Evolutionary conservation across 176 grass and related monocot species (phyloP).

Genomic region (Ananas comosus): DNA sequence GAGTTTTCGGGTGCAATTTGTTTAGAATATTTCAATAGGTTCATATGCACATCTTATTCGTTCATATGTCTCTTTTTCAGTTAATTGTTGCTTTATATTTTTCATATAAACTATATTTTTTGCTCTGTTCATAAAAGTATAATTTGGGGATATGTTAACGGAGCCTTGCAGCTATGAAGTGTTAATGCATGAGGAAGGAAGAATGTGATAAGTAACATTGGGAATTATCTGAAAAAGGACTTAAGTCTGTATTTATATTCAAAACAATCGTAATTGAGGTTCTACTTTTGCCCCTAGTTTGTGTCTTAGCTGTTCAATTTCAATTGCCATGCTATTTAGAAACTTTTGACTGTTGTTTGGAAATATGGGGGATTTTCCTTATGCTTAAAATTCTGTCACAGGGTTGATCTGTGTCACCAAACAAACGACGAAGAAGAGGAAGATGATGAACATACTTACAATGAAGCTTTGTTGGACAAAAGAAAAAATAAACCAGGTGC

Average conservation of each 20-base stretch:
- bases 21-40: not conserved
- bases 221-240: too few species aligned
- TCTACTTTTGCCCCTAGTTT: conserved; percentile 14
- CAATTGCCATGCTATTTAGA: conserved; percentile 5
- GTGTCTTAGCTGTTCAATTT: conserved; percentile 7
- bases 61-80: not conserved
- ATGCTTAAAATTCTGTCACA: conserved; percentile 37
- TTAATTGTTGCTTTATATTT: not conserved
- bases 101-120: not conserved
- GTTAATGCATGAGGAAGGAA: too few species aligned
- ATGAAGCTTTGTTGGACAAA: conserved; percentile 81
- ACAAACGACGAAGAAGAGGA: conserved; percentile 97
- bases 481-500: conserved; percentile 45
- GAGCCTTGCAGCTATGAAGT: too few species aligned
- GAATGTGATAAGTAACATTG: too few species aligned
- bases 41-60: not conserved
- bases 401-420: conserved; percentile 98
- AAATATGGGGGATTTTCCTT: conserved; percentile 15
- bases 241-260: too few species aligned
- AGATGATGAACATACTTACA: conserved; percentile 51
- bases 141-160: not conserved
- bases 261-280: too few species aligned
- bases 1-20: conserved; percentile 28
- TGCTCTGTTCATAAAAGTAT: not conserved
- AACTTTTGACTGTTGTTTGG: not conserved